Base-by-base conservation (phyloP, 768 basidiomycete genomes). In the Rhodotorula sphaerocarpa region DNA sequence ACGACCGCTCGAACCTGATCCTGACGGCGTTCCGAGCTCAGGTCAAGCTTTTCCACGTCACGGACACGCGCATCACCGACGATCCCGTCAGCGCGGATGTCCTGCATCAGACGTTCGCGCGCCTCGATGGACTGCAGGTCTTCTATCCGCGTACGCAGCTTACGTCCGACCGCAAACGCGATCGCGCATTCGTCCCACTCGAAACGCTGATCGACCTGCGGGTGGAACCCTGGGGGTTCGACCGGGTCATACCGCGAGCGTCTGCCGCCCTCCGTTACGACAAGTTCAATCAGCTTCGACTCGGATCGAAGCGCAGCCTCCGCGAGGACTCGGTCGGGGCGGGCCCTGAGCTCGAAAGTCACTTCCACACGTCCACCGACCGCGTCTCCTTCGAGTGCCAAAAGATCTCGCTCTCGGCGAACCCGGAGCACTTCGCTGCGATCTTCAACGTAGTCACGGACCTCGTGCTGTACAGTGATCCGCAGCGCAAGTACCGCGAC, bases 221-320 rank as follows among this genome's bases (percentile, higher is more conserved):
- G 48, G 87, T 86, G 72, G 87, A 91, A 75, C 86, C 83, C 63
- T 79, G 79, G 51, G 83, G 83, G 52, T 93, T 93, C 74, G 89
- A 93, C 71, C 86, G 90, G 4, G 80, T 97, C 43, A 87, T 96
- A 10, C 87, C 89, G 5, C 87, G 89, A 74, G 89, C 91, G 0
- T 83, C 88, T 60, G 87, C 87, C 1, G 83, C 81, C 7, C 82
- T 93, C 64, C 86, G 84, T 50, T 90, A 91, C 73, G 92, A 96
- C 79, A 90, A 88, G 74, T 93, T 93, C 78, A 97, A 97, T 75
- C 85, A 86, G 45, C 80, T 95, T 14, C 84, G 92, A 20, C 58
- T 73, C 30, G 59, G 59, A 42, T 57, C 65, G 20, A 41, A 59
- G 57, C 43, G 54, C 39, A 55, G 51, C 34, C 21, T 39, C 27